A percentile compares a stretch with the other conserved stretches of the same genome.
Conservation (phyloP, 225 moss, liverwort and hornwort genomes). For the Thuidium tamariscinum region DNA sequence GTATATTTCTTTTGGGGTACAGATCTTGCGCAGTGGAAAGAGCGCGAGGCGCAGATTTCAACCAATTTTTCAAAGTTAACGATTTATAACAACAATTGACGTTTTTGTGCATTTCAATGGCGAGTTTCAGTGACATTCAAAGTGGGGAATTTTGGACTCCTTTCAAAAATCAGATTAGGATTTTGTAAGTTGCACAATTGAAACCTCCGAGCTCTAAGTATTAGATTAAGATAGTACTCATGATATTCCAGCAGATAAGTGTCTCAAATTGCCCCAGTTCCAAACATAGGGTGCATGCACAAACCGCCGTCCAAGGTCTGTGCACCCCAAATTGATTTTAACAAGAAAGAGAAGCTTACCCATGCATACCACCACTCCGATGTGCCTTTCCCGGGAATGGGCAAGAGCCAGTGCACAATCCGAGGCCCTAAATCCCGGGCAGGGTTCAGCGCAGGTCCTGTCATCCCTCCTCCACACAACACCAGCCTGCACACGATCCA, state of each 20-base stretch:
- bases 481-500: slow-evolving; percentile 21
- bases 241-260: neutral
- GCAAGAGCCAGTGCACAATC: slow-evolving; percentile 30
- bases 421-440: slow-evolving; percentile 33
- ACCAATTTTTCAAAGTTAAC: neutral
- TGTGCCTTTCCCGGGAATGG: slow-evolving; percentile 36
- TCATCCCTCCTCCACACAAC: slow-evolving; percentile 36
- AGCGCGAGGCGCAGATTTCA: neutral
- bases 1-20: neutral
- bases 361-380: slow-evolving; percentile 44
- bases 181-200: neutral
- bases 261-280: neutral
- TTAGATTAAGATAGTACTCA: neutral
- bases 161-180: neutral
- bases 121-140: neutral
- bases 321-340: too few relatives aligned
- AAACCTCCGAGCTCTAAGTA: neutral
- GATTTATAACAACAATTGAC: too few relatives aligned
- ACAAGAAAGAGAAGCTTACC: neutral
- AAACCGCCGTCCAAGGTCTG: neutral
- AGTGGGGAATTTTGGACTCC: neutral
- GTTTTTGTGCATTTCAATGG: neutral
- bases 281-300: neutral
- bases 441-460: slow-evolving; percentile 40
- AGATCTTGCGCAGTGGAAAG: neutral